These are phyloP conservation scores for Phytophthora uliginosa DNA, from an alignment of 352 stramenopile species.

Conservation along the genomic window DNA sequence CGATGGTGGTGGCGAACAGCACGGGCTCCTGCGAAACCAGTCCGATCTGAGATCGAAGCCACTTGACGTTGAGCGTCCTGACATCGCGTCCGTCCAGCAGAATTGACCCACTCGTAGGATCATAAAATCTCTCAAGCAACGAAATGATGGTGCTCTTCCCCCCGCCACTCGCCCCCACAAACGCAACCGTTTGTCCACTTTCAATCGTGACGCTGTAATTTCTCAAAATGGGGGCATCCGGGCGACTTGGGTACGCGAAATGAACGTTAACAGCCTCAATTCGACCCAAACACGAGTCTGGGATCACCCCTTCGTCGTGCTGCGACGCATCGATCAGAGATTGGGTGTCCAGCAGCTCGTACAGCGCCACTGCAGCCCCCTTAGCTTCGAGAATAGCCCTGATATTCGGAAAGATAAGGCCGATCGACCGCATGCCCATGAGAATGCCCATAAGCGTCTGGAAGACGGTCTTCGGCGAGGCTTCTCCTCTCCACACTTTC, in stretches of 20 bases:
- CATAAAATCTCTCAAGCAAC: constrained; percentile 90
- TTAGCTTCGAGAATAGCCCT: constrained; percentile 27
- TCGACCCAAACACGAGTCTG: not conserved
- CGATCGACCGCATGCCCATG: constrained; percentile 34
- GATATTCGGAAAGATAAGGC: constrained; percentile 36
- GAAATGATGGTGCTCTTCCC: constrained; percentile 47
- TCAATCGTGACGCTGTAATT: constrained; percentile 31
- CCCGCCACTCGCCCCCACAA: constrained; percentile 28
- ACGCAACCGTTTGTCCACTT: constrained; percentile 21
- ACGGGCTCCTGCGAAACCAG: constrained; percentile 82
- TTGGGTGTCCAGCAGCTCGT: not conserved
- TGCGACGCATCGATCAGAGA: not conserved
- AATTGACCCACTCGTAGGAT: constrained; percentile 69
- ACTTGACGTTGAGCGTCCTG: constrained; percentile 6
- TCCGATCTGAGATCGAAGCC: constrained; percentile 37
- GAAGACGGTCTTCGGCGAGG: constrained; percentile 29
- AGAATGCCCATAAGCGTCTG: constrained; percentile 34
- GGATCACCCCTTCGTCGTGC: not conserved
- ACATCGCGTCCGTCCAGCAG: constrained; percentile 77
- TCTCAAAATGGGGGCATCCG: constrained; percentile 24
- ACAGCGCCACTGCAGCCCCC: not conserved
- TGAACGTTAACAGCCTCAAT: constrained; percentile 19
- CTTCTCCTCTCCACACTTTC: constrained; percentile 27
- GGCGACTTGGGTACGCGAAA: constrained; percentile 31
- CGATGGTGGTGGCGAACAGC: constrained; percentile 83